Conservation (phyloP, 1,284 basidiomycete genomes). For the Stereum hirsutum region DNA sequence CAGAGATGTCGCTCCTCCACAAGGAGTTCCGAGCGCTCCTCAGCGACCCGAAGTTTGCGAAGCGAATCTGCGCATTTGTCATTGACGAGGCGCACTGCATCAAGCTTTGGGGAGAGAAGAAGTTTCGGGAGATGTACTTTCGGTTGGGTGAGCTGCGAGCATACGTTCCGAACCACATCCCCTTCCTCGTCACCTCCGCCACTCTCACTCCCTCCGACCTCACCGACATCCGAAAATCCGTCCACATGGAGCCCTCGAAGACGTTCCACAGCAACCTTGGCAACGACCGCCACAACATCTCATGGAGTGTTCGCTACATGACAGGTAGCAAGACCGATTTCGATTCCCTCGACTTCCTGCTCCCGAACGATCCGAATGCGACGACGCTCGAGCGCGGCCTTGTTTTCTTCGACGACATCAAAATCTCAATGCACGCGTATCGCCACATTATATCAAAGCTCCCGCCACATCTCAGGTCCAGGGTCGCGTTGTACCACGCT, state of each 20-base stretch:
- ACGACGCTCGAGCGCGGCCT: neutral
- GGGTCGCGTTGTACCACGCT: neutral
- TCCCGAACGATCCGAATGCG: neutral
- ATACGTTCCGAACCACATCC: neutral
- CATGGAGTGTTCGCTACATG: constrained; percentile 6
- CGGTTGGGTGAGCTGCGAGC: neutral
- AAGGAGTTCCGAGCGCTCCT: neutral
- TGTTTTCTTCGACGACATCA: constrained; percentile 1
- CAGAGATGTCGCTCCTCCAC: neutral
- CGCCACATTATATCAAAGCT: neutral
- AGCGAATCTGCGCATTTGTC: constrained; percentile 4
- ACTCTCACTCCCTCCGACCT: neutral
- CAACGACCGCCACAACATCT: constrained; percentile 3
- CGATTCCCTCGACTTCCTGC: constrained; percentile 4
- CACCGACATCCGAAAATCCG: neutral
- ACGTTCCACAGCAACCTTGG: neutral
- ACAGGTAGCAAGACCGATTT: constrained; percentile 1
- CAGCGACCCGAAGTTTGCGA: neutral
- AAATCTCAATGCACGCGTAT: neutral
- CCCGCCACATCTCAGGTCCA: neutral
- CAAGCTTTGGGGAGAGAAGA: constrained; percentile 9
- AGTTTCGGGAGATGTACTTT: constrained; percentile 5
- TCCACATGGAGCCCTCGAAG: neutral
- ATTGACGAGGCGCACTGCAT: constrained; percentile 15
- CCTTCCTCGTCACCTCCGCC: neutral